These are phyloP conservation scores for Phascolomyces articulosus DNA, from an alignment of 371 early-diverging fungal genomes.

Conservation along the genomic window DNA sequence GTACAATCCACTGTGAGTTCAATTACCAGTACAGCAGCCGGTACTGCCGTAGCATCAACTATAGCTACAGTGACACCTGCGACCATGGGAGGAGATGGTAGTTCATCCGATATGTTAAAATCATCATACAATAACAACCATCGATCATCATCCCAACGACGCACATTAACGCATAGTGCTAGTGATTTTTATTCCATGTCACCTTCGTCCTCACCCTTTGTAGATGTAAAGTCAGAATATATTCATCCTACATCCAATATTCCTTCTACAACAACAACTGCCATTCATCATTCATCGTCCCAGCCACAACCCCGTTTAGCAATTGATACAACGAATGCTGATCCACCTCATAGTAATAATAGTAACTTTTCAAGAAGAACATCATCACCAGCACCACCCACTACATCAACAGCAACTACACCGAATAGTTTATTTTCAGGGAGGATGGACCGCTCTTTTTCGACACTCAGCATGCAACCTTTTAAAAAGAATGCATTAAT, in stretches of 20 bases:
- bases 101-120: neutral
- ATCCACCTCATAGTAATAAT: neutral
- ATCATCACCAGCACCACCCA: too few relatives aligned
- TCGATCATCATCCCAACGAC: neutral
- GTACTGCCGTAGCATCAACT: neutral
- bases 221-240: neutral
- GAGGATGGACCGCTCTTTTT: constrained; percentile 8
- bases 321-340: neutral
- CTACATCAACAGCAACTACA: neutral
- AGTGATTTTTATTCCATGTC: neutral
- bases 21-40: constrained; percentile 8
- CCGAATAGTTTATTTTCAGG: constrained; percentile 10
- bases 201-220: neutral
- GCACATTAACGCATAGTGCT: neutral
- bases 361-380: neutral
- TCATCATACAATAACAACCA: too few relatives aligned
- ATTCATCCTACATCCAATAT: neutral
- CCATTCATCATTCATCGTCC: neutral
- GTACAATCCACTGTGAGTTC: constrained; percentile 17
- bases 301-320: neutral
- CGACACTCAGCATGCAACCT: constrained; percentile 10
- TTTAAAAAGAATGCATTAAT: constrained; percentile 17
- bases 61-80: neutral
- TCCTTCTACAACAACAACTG: neutral
- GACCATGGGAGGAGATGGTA: too few relatives aligned